Percentiles rank a stretch among this genome's conserved stretches.
Evolutionary conservation across 371 early-diverging fungal species (phyloP).

Genomic region (Circinella umbellata): DNA sequence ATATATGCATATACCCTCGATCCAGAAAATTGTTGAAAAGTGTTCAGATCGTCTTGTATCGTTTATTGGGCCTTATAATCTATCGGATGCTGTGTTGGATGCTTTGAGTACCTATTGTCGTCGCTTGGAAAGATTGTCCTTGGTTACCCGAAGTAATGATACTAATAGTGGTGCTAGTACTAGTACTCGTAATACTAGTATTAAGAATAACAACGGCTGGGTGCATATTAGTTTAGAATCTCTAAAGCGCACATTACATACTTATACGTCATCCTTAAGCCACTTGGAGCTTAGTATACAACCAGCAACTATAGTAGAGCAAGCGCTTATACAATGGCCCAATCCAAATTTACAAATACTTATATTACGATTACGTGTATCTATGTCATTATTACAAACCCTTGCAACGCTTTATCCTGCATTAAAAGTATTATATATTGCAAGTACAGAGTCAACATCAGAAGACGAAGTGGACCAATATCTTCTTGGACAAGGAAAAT

Average conservation of each 20-base stretch:
- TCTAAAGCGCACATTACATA: neutral
- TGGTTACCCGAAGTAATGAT: conserved; percentile 4
- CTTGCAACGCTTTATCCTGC: neutral
- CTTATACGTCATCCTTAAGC: no score
- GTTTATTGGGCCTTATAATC: neutral
- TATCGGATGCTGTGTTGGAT: neutral
- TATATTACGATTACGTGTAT: neutral
- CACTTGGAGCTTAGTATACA: conserved; percentile 1
- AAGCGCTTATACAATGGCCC: neutral
- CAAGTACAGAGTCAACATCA: neutral
- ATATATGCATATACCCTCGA: neutral
- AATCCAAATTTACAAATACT: neutral
- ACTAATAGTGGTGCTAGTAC: no score
- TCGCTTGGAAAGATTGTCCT: neutral
- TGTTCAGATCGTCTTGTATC: neutral
- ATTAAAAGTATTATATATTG: neutral
- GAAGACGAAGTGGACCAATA: neutral
- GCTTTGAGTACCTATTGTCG: neutral
- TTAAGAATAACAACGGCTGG: neutral
- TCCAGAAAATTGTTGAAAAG: neutral
- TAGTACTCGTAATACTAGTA: neutral
- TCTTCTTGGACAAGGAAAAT: neutral
- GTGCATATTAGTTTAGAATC: conserved; percentile 1
- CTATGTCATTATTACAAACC: neutral
- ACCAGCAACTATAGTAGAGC: neutral